Evolutionary conservation across 768 basidiomycete genomes (phyloP).

Genomic region (Tubosaeta sp.): DNA sequence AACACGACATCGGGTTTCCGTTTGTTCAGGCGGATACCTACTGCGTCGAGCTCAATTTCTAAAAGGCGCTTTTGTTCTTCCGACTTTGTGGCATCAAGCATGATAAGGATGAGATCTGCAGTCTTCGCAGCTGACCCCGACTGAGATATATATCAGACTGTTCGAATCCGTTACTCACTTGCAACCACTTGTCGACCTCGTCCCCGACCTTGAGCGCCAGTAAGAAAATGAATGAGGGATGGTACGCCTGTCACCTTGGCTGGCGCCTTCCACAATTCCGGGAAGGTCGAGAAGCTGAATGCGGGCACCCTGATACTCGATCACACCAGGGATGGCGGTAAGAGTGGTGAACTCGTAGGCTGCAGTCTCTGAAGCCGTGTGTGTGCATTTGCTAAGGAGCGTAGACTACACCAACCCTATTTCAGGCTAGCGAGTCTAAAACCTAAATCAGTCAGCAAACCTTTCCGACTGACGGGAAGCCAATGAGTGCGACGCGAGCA

Average conservation of each 20-base stretch:
- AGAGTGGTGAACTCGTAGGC: constrained; percentile 96
- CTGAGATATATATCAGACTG: constrained; percentile 6
- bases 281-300: constrained; percentile 95
- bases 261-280: constrained; percentile 92
- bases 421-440: constrained; percentile 2
- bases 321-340: constrained; percentile 94
- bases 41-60: constrained; percentile 92
- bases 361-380: constrained; percentile 84
- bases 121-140: constrained; percentile 66
- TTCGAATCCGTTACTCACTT: constrained; percentile 39
- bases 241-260: constrained; percentile 47
- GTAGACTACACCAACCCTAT: constrained; percentile 58
- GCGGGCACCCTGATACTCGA: constrained; percentile 90
- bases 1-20: constrained; percentile 90
- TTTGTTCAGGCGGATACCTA: constrained; percentile 93
- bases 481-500: constrained; percentile 87
- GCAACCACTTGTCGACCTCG: constrained; percentile 96
- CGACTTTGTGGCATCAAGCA: constrained; percentile 91
- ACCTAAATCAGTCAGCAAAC: constrained; percentile 27
- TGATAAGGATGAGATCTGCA: constrained; percentile 88
- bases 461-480: constrained; percentile 95
- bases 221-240: not conserved
- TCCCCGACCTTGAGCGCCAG: constrained; percentile 55
- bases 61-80: constrained; percentile 86
- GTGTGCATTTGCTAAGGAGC: constrained; percentile 84